Evolutionary conservation across 2,329 filamentous ascomycete genomes (phyloP).

Genomic region (Thermothelomyces thermophilus): DNA sequence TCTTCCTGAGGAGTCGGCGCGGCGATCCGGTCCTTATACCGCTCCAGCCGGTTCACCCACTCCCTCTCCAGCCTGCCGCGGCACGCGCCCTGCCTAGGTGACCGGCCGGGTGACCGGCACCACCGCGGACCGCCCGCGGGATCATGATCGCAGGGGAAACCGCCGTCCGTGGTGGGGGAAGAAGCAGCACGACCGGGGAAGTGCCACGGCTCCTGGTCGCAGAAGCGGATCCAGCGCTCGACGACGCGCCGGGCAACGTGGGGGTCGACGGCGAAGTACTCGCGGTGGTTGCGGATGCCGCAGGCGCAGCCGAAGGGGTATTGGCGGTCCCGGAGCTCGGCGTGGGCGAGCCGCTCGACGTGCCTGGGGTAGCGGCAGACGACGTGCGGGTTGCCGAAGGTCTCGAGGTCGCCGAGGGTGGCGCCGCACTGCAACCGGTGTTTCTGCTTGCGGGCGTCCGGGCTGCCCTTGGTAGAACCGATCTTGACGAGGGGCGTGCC

Average conservation of each 20-base stretch:
- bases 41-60: background rate
- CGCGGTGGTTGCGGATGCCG: background rate
- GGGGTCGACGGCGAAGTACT: constrained; percentile 5
- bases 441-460: background rate
- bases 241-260: background rate
- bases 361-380: background rate
- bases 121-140: no score
- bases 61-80: background rate
- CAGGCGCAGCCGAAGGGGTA: background rate
- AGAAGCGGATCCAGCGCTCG: constrained; percentile 3
- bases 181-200: no score
- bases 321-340: background rate
- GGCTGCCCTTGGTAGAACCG: background rate
- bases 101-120: no score
- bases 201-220: background rate
- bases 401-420: no score
- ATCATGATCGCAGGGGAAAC: no score
- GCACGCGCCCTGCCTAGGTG: background rate
- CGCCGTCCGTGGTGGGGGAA: no score
- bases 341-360: constrained; percentile 3
- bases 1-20: background rate
- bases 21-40: background rate
- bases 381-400: no score
- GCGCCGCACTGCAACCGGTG: background rate
- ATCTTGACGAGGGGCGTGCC: constrained; percentile 5